These are phyloP conservation scores for Plasmodium billcollinsi DNA, from an alignment of 169 alveolate species.

Conservation along the genomic window DNA sequence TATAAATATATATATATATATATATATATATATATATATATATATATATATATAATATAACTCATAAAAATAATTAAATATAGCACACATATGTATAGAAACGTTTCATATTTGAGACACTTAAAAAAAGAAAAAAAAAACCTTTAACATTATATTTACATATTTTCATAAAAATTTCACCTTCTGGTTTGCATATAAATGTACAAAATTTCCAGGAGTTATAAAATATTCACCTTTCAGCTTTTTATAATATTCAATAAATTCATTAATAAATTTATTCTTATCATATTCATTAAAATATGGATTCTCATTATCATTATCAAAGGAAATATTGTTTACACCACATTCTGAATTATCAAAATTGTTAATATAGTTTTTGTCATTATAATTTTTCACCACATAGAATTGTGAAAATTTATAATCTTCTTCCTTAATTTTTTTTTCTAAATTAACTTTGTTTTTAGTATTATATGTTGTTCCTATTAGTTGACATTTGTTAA, in stretches of 20 bases:
- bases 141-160: no score
- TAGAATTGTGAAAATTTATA: background rate
- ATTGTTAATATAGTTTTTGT: background rate
- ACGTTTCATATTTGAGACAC: no score
- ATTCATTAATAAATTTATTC: constrained; percentile 26
- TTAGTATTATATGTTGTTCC: background rate
- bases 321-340: background rate
- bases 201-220: no score
- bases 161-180: no score
- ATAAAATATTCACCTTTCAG: constrained; percentile 4
- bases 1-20: no score
- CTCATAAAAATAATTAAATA: no score
- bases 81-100: no score
- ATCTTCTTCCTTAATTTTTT: background rate
- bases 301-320: constrained; percentile 6
- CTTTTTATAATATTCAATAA: constrained; percentile 29
- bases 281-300: constrained; percentile 12
- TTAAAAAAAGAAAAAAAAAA: no score
- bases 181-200: no score
- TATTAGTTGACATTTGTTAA: background rate
- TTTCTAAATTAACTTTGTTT: constrained; percentile 2
- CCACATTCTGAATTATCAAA: background rate
- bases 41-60: no score
- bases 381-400: constrained; percentile 10
- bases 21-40: no score